phyloP scores from a whole-genome alignment of 805 yeast genomes.

The Metschnikowia amazonensis region DNA sequence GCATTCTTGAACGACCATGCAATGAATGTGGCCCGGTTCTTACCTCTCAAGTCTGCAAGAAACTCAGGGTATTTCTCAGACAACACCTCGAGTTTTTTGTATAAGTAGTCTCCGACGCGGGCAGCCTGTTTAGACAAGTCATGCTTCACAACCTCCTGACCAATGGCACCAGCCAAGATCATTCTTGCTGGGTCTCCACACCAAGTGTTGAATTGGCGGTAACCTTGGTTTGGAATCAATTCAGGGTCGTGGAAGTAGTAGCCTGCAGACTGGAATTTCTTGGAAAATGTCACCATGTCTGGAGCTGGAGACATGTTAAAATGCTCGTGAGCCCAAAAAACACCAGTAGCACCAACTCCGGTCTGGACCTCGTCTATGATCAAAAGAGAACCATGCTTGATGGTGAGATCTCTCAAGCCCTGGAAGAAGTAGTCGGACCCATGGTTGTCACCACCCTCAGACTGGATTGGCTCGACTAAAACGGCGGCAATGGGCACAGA shows the following conservation, averaged over 20 bases:
- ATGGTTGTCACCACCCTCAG: conserved; percentile 91
- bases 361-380: conserved; percentile 88
- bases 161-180: conserved; percentile 70
- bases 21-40: conserved; percentile 71
- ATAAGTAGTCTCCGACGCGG: conserved; percentile 67
- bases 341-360: conserved; percentile 85
- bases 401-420: conserved; percentile 72
- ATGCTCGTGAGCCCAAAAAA: conserved; percentile 86
- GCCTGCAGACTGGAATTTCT: conserved; percentile 88
- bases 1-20: conserved; percentile 69
- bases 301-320: conserved; percentile 73
- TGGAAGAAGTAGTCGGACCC: conserved; percentile 77
- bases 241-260: conserved; percentile 75
- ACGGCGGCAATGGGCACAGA: conserved; percentile 79
- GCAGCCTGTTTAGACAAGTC: conserved; percentile 54
- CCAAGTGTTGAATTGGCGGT: conserved; percentile 92
- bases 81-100: conserved; percentile 49
- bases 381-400: conserved; percentile 63
- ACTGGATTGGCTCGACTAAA: conserved; percentile 86
- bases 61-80: conserved; percentile 51
- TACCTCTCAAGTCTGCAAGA: conserved; percentile 63
- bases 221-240: conserved; percentile 69
- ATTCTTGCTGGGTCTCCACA: conserved; percentile 87
- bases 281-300: conserved; percentile 81
- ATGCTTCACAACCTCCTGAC: conserved; percentile 58